A percentile compares a stretch with the other conserved stretches of the same genome.
Evolutionary conservation across 1,284 basidiomycete species (phyloP).

Genomic region (Leccinum ambiguum): DNA sequence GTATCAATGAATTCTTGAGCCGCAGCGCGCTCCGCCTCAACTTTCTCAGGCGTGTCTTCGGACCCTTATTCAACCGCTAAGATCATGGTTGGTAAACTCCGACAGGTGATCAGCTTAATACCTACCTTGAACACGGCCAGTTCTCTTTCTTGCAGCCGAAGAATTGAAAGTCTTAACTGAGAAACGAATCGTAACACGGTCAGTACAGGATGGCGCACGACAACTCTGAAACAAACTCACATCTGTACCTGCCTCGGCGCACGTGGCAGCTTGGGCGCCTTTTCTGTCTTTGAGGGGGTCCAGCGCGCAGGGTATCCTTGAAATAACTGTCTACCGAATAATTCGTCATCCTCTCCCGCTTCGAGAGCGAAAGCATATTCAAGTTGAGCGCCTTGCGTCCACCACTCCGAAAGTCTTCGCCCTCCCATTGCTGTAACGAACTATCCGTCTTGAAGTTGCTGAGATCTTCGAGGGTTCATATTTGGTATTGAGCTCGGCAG

Average conservation of each 20-base stretch:
- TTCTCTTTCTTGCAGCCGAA: conserved; percentile 92
- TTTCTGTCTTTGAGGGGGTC: conserved; percentile 75
- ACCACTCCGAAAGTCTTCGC: conserved; percentile 84
- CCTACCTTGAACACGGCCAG: conserved; percentile 75
- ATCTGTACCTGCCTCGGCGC: conserved; percentile 89
- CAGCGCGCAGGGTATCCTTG: conserved; percentile 86
- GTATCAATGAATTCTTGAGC: conserved; percentile 89
- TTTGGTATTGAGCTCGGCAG: conserved; percentile 86
- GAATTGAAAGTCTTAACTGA: conserved; percentile 96
- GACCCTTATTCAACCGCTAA: conserved; percentile 65
- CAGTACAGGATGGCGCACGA: too few relatives aligned
- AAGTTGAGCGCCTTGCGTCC: conserved; percentile 73
- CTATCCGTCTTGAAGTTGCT: conserved; percentile 97
- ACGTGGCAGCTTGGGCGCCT: conserved; percentile 80
- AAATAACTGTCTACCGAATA: conserved; percentile 96
- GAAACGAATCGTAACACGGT: conserved; percentile 3
- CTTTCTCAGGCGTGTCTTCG: conserved; percentile 79
- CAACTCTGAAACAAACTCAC: conserved; percentile 42
- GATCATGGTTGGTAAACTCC: not conserved
- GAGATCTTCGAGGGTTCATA: conserved; percentile 94
- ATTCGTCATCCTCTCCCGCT: conserved; percentile 94
- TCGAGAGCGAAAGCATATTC: conserved; percentile 89
- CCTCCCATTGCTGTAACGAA: conserved; percentile 92
- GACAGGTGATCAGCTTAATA: not conserved
- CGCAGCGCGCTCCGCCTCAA: conserved; percentile 79